Conservation (phyloP, 306 rosid genomes). For the Fragaria vesca region DNA sequence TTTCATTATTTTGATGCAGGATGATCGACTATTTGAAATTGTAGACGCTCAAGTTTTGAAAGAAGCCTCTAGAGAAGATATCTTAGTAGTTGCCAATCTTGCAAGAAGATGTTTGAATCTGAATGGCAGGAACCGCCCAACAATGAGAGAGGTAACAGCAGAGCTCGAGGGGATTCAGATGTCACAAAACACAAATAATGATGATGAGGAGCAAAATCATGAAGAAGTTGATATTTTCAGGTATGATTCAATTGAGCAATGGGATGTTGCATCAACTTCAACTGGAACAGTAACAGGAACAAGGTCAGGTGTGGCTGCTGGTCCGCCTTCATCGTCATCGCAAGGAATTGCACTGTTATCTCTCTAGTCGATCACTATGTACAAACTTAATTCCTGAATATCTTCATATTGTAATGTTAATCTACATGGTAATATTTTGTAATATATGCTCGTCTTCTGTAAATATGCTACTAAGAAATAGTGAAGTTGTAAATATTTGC, state of each 20-base stretch:
- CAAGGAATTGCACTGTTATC: not conserved
- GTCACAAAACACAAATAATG: not conserved
- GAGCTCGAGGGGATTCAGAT: constrained; percentile 29
- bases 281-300: not conserved
- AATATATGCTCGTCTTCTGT: too few relatives aligned
- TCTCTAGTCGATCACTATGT: too few relatives aligned
- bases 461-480: too few relatives aligned
- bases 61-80: constrained; percentile 30
- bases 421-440: too few relatives aligned
- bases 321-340: not conserved
- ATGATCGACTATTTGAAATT: constrained; percentile 27
- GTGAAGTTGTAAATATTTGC: too few relatives aligned
- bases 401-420: too few relatives aligned
- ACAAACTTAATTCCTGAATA: too few relatives aligned
- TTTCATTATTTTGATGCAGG: constrained; percentile 28
- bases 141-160: constrained; percentile 43
- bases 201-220: not conserved
- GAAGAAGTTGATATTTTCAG: constrained; percentile 13
- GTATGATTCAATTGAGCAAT: not conserved
- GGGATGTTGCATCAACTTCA: not conserved
- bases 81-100: constrained; percentile 35
- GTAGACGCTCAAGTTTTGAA: constrained; percentile 31
- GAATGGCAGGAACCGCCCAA: constrained; percentile 51
- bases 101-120: constrained; percentile 41
- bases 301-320: not conserved